Percentiles rank a stretch among this genome's conserved stretches.
Evolutionary conservation across 169 alveolate genomes (phyloP).

Genomic region (Cryptosporidium tyzzeri): DNA sequence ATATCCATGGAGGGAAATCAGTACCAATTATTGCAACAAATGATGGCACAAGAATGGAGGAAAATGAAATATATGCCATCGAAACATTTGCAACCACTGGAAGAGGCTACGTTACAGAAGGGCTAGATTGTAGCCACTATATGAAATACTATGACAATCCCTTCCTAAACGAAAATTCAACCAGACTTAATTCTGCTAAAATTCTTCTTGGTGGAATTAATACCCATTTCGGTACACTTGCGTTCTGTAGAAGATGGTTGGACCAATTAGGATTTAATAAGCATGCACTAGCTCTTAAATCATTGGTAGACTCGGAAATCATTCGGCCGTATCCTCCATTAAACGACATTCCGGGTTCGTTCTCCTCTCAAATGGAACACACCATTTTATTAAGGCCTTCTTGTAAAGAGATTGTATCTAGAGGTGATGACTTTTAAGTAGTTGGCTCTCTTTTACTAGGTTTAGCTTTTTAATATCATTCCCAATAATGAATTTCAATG

Average conservation of each 20-base stretch:
- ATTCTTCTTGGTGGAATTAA: conserved; percentile 92
- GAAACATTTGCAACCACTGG: conserved; percentile 99
- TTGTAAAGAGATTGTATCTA: conserved; percentile 96
- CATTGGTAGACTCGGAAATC: conserved; percentile 94
- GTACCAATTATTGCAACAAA: conserved; percentile 98
- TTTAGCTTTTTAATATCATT: not conserved
- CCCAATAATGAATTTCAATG: no score
- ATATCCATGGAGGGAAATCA: conserved; percentile 98
- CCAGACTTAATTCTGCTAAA: conserved; percentile 92
- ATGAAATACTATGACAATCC: conserved; percentile 95
- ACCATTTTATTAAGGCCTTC: conserved; percentile 97
- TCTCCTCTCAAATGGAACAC: conserved; percentile 99
- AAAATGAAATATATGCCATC: conserved; percentile 99
- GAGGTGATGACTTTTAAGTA: conserved; percentile 96
- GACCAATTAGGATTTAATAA: conserved; percentile 95
- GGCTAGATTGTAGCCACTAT: conserved; percentile 95
- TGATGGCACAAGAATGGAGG: conserved; percentile 96
- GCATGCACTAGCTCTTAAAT: conserved; percentile 93
- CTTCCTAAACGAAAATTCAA: conserved; percentile 84
- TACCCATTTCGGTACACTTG: conserved; percentile 96
- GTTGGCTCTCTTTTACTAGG: not conserved
- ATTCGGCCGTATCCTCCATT: conserved; percentile 99
- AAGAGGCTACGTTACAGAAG: conserved; percentile 91
- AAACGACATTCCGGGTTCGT: conserved; percentile 94
- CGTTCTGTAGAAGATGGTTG: conserved; percentile 99